Base-by-base conservation (phyloP, 495 filamentous ascomycete species). In the Tuber melanosporum region DNA sequence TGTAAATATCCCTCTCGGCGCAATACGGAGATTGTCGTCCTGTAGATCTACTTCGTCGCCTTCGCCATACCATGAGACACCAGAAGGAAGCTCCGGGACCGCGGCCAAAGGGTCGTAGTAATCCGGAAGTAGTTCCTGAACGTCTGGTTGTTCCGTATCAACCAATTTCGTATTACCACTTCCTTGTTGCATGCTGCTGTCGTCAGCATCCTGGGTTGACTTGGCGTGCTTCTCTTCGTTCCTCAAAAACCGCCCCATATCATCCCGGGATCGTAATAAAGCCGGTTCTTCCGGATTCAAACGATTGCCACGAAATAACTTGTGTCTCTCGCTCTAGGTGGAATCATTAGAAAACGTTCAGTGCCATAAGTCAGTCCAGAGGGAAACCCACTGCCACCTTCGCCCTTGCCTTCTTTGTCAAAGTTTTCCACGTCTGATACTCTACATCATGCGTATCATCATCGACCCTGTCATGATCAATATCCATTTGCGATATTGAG, bases 341-440 rank as follows among this genome's bases (percentile, higher is more conserved):
- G 77, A 75, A 39, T 49, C 73, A 83, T 71, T 78, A 71, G 75
- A 66, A 70, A 75, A 70, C 36, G 19, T 66, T 62, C 52, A 52
- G 43, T 44, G 45, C 14, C 71, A 74, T 73, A 66, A 69, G 36
- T 42, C 45, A 71, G 71, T 36, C 49, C 20, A 52, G 44, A 44
- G 19, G 47, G 66, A 45, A 71, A 83, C 79, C 77, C 70, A 91
- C 89, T 15, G 95, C 94, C 57, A 95, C 90, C 20, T 92, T 86
- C n/a, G 95, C 95, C 70, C 95, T 90, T 77, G 96, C 94, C 83
- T 96, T 97, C 85, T 98, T 98, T 3, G 95, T 99, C 52, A 97
- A 93, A 84, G 97, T 94, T 86, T 98, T 99, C 95, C 95, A 99
- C 62, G 94, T 92, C 83, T 96, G 96, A 86, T 94, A 97, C 80